phyloP scores from a whole-genome alignment of 495 filamentous ascomycete genomes.

The Chaetomium cochliodes region DNA sequence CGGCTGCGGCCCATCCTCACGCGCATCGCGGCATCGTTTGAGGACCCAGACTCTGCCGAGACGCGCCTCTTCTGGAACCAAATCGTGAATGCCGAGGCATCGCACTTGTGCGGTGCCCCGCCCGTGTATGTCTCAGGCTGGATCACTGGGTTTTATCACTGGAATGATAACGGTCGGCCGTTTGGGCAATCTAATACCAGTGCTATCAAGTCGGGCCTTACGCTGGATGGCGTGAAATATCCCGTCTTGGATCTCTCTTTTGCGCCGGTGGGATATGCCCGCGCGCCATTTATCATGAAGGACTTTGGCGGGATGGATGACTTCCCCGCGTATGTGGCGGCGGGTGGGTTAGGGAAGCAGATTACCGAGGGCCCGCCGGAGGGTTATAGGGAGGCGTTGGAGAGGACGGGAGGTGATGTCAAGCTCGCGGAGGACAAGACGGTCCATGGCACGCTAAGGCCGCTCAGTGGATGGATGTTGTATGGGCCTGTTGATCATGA shows the following conservation, averaged over 20 bases:
- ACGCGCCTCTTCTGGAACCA: constrained; percentile 45
- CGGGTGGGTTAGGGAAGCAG: constrained; percentile 33
- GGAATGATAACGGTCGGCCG: constrained; percentile 40
- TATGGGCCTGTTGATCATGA: constrained; percentile 29
- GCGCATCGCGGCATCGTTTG: constrained; percentile 39
- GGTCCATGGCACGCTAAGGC: constrained; percentile 27
- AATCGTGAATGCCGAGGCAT: constrained; percentile 28
- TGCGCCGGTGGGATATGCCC: constrained; percentile 32
- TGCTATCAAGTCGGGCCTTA: neutral
- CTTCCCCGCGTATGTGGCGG: constrained; percentile 31
- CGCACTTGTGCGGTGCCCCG: constrained; percentile 30
- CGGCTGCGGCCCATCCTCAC: constrained; percentile 39
- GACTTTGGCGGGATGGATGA: constrained; percentile 24
- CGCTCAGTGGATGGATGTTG: constrained; percentile 34
- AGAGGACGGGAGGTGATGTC: constrained; percentile 21
- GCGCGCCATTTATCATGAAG: constrained; percentile 33
- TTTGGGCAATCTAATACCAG: constrained; percentile 4
- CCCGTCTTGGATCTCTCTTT: constrained; percentile 25
- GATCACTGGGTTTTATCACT: constrained; percentile 52
- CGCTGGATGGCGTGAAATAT: constrained; percentile 31
- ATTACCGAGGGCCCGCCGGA: constrained; percentile 27
- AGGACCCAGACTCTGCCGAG: constrained; percentile 33
- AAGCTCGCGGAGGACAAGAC: constrained; percentile 14
- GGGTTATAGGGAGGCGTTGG: constrained; percentile 28
- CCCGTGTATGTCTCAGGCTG: constrained; percentile 42